A percentile compares a stretch with the other conserved stretches of the same genome.
phyloP scores from a whole-genome alignment of 148 eudicot species.

The Fagopyrum esculentum region DNA sequence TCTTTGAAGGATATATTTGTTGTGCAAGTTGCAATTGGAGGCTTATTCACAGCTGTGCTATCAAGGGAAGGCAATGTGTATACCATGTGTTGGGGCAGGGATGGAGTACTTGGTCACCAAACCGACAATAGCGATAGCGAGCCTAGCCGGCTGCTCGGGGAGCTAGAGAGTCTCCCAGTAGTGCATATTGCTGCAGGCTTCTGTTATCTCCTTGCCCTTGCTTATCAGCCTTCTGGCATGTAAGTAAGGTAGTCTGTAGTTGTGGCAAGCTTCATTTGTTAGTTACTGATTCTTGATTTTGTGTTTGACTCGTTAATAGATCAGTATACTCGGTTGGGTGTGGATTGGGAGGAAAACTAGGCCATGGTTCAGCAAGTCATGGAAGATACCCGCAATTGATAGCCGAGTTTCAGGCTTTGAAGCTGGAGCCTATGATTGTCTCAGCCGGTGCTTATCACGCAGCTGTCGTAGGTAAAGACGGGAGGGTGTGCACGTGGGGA shows the following conservation, averaged over 20 bases:
- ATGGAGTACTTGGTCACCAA: conserved; percentile 70
- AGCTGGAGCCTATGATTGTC: conserved; percentile 68
- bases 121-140: conserved; percentile 54
- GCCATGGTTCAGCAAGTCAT: conserved; percentile 67
- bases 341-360: conserved; percentile 96
- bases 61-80: no score
- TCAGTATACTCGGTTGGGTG: conserved; percentile 97
- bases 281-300: not conserved
- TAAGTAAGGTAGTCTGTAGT: conserved; percentile 22
- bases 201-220: conserved; percentile 90
- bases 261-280: no score
- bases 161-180: conserved; percentile 69
- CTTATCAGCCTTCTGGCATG: conserved; percentile 83
- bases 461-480: conserved; percentile 84
- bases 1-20: conserved; percentile 81
- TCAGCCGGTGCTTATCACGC: conserved; percentile 99
- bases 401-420: conserved; percentile 56
- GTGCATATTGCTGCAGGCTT: conserved; percentile 90
- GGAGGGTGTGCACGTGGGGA: conserved; percentile 99
- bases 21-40: conserved; percentile 90
- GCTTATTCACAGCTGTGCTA: conserved; percentile 75
- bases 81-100: conserved; percentile 47
- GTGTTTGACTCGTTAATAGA: conserved; percentile 33
- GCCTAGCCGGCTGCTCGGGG: conserved; percentile 76
- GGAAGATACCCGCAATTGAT: conserved; percentile 79